These are phyloP conservation scores for Collariella sp. DNA, from an alignment of 495 filamentous ascomycete species.

Conservation along the genomic window DNA sequence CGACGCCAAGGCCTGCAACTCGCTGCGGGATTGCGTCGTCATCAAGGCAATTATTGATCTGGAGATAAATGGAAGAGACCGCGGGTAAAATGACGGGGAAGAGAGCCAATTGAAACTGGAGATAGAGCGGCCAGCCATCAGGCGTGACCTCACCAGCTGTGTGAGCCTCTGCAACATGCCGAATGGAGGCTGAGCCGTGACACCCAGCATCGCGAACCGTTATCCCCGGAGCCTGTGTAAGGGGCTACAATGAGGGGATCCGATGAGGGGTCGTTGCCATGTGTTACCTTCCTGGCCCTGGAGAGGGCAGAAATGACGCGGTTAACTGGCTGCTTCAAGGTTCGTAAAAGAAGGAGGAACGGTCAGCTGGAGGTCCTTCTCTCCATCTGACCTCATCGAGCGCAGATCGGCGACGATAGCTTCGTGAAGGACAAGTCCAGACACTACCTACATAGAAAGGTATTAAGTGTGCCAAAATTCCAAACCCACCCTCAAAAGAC, in stretches of 20 bases:
- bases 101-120: not conserved
- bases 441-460: too few relatives aligned
- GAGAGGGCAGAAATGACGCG: not conserved
- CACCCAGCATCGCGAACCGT: not conserved
- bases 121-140: not conserved
- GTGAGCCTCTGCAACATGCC: not conserved
- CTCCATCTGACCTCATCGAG: not conserved
- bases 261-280: not conserved
- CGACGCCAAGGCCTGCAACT: not conserved
- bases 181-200: not conserved
- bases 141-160: slow-evolving; percentile 1
- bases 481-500: not conserved
- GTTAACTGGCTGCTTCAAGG: not conserved
- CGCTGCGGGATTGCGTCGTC: not conserved
- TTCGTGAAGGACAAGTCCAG: not conserved
- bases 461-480: not conserved
- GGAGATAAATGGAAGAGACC: not conserved
- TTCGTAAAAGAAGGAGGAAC: not conserved
- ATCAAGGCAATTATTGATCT: too few relatives aligned
- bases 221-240: not conserved
- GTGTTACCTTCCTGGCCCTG: not conserved
- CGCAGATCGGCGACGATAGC: not conserved
- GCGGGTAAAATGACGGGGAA: not conserved
- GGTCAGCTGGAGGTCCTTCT: not conserved
- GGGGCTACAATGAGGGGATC: not conserved